Evolutionary conservation across 1,284 basidiomycete species (phyloP).

Genomic region (Cronartium ribicola): DNA sequence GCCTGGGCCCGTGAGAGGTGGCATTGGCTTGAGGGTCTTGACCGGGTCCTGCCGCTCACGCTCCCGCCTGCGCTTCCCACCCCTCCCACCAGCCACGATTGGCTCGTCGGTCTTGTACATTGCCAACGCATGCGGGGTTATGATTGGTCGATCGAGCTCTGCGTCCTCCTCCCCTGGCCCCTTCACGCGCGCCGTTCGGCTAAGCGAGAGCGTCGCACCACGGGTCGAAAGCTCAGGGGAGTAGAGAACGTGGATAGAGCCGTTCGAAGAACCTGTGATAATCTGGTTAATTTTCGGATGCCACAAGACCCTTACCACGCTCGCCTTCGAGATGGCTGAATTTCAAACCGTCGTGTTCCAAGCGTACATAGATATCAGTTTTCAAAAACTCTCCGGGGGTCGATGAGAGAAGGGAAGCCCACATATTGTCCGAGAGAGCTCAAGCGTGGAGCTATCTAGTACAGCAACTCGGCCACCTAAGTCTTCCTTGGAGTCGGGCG

Average conservation of each 20-base stretch:
- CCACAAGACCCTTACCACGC: conserved; percentile 83
- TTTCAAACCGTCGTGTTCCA: neutral
- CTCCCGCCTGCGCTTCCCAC: conserved; percentile 77
- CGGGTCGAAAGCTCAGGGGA: conserved; percentile 79
- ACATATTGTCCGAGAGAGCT: conserved; percentile 30
- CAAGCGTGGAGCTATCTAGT: conserved; percentile 28
- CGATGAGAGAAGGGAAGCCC: neutral
- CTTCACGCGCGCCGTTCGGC: conserved; percentile 55
- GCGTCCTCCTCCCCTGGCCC: conserved; percentile 51
- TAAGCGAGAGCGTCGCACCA: conserved; percentile 81
- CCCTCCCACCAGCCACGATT: conserved; percentile 58
- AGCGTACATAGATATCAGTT: neutral
- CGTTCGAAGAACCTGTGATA: conserved; percentile 77
- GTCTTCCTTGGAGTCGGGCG: conserved; percentile 49
- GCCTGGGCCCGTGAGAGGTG: conserved; percentile 86
- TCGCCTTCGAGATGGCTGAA: conserved; percentile 55
- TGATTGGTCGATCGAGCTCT: conserved; percentile 68
- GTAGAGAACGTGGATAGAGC: conserved; percentile 81
- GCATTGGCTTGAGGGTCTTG: conserved; percentile 82
- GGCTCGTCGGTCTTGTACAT: conserved; percentile 72
- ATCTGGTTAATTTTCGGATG: conserved; percentile 98
- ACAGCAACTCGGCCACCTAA: conserved; percentile 26
- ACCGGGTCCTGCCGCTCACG: conserved; percentile 79
- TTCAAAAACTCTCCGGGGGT: neutral
- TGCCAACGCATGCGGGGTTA: conserved; percentile 80